A percentile compares a stretch with the other conserved stretches of the same genome.
Conservation (phyloP, 768 basidiomycete genomes). For the Auricularia heimuer region DNA sequence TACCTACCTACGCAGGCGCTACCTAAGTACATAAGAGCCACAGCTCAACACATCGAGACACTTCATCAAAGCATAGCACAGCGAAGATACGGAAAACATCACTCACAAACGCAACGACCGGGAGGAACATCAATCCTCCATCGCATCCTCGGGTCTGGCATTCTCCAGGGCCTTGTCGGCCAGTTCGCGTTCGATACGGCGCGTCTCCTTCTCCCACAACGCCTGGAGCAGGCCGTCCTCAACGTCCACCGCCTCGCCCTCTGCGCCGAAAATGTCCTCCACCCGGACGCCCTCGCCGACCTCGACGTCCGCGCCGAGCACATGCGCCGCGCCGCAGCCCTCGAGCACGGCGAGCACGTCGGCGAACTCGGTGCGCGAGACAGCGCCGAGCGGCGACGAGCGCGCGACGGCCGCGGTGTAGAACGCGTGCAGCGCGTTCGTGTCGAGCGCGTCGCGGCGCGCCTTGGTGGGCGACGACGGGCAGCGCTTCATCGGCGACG, state of each 20-base stretch:
- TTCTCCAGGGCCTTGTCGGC: background rate
- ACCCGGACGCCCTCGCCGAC: background rate
- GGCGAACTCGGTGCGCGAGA: slow-evolving; percentile 65
- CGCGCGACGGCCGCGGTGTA: slow-evolving; percentile 50
- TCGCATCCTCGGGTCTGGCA: background rate
- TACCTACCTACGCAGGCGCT: too few species aligned
- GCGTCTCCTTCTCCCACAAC: background rate
- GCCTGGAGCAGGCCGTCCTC: background rate
- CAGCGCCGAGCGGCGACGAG: slow-evolving; percentile 46
- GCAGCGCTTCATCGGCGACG: slow-evolving; percentile 23
- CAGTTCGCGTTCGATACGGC: background rate
- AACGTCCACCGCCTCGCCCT: background rate
- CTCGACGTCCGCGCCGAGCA: background rate
- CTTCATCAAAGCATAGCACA: too few species aligned
- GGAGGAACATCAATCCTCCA: background rate
- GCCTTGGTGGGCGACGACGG: slow-evolving; percentile 13
- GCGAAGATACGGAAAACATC: too few species aligned
- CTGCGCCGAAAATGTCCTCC: background rate
- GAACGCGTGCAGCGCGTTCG: slow-evolving; percentile 51
- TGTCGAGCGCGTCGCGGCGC: slow-evolving; percentile 38
- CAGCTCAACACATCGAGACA: too few species aligned
- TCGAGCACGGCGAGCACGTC: slow-evolving; percentile 67
- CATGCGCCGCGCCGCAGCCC: slow-evolving; percentile 38
- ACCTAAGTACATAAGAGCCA: too few species aligned
- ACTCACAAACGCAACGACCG: too few species aligned